Percentiles rank a stretch among this genome's conserved stretches.
phyloP scores from a whole-genome alignment of 352 stramenopile species.

The Phytopythium montanum region DNA sequence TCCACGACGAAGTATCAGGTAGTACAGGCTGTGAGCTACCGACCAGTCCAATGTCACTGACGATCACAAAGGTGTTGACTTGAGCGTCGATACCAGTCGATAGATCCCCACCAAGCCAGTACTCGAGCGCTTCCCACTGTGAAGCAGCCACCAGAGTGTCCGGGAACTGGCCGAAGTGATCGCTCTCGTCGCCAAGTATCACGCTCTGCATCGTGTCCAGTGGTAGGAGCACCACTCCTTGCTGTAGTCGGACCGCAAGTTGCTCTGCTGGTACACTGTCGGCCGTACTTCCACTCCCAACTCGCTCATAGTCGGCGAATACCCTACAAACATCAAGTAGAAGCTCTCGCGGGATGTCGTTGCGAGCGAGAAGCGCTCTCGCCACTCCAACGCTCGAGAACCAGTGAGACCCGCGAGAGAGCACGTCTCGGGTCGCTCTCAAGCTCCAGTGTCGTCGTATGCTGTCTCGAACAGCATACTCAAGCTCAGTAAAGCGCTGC shows the following conservation, averaged over 20 bases:
- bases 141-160: constrained; percentile 21
- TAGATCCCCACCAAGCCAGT: constrained; percentile 11
- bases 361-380: constrained; percentile 22
- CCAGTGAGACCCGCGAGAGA: constrained; percentile 37
- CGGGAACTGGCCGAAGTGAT: constrained; percentile 25
- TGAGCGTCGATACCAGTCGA: not conserved
- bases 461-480: constrained; percentile 28
- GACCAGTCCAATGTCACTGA: constrained; percentile 53
- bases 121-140: constrained; percentile 36
- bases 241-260: constrained; percentile 24
- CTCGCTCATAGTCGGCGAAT: constrained; percentile 40
- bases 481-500: not conserved
- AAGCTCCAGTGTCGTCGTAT: constrained; percentile 38
- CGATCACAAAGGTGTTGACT: constrained; percentile 31
- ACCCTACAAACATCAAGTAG: constrained; percentile 22
- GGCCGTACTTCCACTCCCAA: constrained; percentile 15
- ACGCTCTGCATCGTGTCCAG: constrained; percentile 43
- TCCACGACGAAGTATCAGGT: constrained; percentile 25
- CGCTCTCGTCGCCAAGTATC: constrained; percentile 10
- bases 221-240: constrained; percentile 21
- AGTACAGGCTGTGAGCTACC: constrained; percentile 15
- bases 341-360: constrained; percentile 29
- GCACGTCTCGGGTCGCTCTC: constrained; percentile 23
- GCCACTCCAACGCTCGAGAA: constrained; percentile 40
- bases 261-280: constrained; percentile 12